Evolutionary conservation across 2,329 filamentous ascomycete genomes (phyloP).

Genomic region (Lasiodiplodia gonubiensis): DNA sequence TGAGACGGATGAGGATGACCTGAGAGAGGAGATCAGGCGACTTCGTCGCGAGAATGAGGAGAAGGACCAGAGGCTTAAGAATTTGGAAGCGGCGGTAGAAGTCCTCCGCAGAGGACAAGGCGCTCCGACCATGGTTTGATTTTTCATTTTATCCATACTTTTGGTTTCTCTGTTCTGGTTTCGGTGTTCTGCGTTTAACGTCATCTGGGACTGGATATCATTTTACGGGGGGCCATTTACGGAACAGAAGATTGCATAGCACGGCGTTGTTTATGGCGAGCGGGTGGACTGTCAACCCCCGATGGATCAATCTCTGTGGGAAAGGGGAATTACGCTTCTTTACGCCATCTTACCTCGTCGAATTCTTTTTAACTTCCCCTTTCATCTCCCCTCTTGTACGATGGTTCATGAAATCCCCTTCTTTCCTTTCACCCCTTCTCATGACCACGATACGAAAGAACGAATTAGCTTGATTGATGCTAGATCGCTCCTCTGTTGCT

Average conservation of each 20-base stretch:
- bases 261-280: slow-evolving; percentile 20
- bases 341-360: not conserved
- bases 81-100: slow-evolving; percentile 43
- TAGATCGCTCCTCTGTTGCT: slow-evolving; percentile 10
- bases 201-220: not conserved
- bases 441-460: slow-evolving; percentile 21
- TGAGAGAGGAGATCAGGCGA: slow-evolving; percentile 49
- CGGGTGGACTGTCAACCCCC: slow-evolving; percentile 11
- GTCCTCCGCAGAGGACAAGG: slow-evolving; percentile 23
- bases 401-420: slow-evolving; percentile 13
- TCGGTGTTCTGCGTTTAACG: slow-evolving; percentile 3
- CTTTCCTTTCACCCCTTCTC: not conserved
- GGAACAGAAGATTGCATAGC: slow-evolving; percentile 22
- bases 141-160: not conserved
- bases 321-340: not conserved
- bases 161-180: not conserved
- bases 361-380: not conserved
- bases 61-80: slow-evolving; percentile 46
- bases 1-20: slow-evolving; percentile 39
- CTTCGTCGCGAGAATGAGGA: slow-evolving; percentile 49
- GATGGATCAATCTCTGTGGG: not conserved
- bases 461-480: not conserved
- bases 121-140: slow-evolving; percentile 10
- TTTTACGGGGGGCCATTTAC: not conserved
- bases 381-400: slow-evolving; percentile 24